Evolutionary conservation across 257 asterid species (phyloP), one percentile per base, ranked within the genome.

Genomic region (Gentiana straminea): DNA sequence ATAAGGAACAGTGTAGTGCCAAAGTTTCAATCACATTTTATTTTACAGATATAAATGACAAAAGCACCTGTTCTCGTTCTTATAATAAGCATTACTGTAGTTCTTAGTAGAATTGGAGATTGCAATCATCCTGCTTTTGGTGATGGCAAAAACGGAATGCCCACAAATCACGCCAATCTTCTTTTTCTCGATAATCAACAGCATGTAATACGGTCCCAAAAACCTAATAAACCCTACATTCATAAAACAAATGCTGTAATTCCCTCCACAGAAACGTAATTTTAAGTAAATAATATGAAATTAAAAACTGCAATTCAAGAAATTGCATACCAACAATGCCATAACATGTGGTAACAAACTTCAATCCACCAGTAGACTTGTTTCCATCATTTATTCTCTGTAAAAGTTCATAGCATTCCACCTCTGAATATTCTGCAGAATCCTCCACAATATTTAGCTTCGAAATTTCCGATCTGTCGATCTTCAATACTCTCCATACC

Each of bases 11-110:
- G 53, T 63, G 66, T 49, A 70, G 74, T 66, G 79, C 71, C 63
- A 57, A n/a, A 66, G 63, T 72, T 74, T 68, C 78, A 70, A 46
- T 68, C 68, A 57, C 71, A 70, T 66, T 79, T 76, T 73, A 83
- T 66, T 68, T 76, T 83, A 79, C 89, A 81, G 38, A 68, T 54
- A 73, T 65, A 83, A 83, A 74, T 69, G 82, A 78, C 94, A 79
- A 81, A 81, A 41, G 80, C 81, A 92, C 98, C 98, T 88, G 91
- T 87, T 81, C 82, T 92, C 98, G 64, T 80, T 83, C 81, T 73
- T 92, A 92, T 94, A 80, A 83, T 74, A 69, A 75, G 83, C 81
- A 92, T 78, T 73, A 80, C 80, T 75, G 65, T 82, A 77, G 51
- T 65, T 81, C 73, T 72, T 75, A 37, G 86, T 71, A 51, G 93